Evolutionary conservation across 305 asterid genomes (phyloP).

Genomic region (Rubia tinctorum): DNA sequence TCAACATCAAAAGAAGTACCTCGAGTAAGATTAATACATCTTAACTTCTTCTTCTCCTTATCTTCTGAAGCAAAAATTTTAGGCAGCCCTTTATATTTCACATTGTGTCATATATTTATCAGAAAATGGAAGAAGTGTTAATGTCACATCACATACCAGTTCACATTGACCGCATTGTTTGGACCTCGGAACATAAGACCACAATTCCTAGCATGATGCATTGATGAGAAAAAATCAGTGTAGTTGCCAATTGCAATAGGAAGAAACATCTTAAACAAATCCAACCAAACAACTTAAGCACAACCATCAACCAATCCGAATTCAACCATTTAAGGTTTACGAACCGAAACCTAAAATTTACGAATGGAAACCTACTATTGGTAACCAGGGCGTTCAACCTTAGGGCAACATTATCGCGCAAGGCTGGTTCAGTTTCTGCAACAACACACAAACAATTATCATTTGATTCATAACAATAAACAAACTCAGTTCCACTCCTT

Average conservation of each 20-base stretch:
- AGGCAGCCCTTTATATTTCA: no score
- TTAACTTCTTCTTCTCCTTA: not conserved
- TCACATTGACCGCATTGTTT: conserved; percentile 64
- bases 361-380: conserved; percentile 65
- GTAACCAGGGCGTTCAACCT: conserved; percentile 71
- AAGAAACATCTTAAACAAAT: conserved; percentile 57
- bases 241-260: conserved; percentile 91
- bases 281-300: not conserved
- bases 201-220: conserved; percentile 90
- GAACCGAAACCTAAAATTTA: no score
- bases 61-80: not conserved
- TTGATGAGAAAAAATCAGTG: conserved; percentile 92
- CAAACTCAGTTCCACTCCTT: not conserved
- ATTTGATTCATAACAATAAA: conserved; percentile 6
- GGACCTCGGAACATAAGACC: conserved; percentile 92
- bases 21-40: not conserved
- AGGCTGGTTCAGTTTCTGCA: conserved; percentile 70
- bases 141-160: conserved; percentile 46
- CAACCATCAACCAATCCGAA: not conserved
- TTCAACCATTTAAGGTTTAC: conserved; percentile 2
- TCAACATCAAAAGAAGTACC: not conserved
- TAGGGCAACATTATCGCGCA: conserved; percentile 68
- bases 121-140: not conserved
- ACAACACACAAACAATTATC: conserved; percentile 15
- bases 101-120: not conserved